phyloP scores from a whole-genome alignment of 208 protist genomes.

The Trypanosoma brucei region DNA sequence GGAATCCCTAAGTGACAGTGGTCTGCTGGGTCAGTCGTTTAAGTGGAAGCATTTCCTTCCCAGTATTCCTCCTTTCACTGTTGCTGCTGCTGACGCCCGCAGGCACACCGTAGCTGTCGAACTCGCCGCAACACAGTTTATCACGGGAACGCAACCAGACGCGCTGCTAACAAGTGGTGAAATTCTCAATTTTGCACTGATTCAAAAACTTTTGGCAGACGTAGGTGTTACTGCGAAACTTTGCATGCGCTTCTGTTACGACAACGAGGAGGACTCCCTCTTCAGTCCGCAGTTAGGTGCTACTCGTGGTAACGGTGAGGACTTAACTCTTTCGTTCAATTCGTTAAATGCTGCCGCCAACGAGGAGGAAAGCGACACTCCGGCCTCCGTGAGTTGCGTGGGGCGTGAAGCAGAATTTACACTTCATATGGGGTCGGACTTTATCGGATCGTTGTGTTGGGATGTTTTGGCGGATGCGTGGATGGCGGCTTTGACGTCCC shows the following conservation, averaged over 20 bases:
- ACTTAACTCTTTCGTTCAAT: too few species aligned
- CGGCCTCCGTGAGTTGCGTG: slow-evolving; percentile 5
- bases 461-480: slow-evolving; percentile 28
- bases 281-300: neutral
- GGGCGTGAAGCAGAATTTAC: slow-evolving; percentile 25
- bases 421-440: slow-evolving; percentile 8
- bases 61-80: neutral
- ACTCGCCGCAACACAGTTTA: neutral
- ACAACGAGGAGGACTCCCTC: slow-evolving; percentile 24
- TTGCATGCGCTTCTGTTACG: slow-evolving; percentile 18
- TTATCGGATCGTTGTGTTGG: slow-evolving; percentile 24
- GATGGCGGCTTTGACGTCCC: slow-evolving; percentile 2
- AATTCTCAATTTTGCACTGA: slow-evolving; percentile 12
- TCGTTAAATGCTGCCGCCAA: neutral
- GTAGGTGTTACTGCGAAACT: slow-evolving; percentile 18
- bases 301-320: too few species aligned
- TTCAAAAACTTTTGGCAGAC: slow-evolving; percentile 19
- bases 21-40: neutral
- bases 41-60: slow-evolving; percentile 23
- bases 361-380: neutral
- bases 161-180: slow-evolving; percentile 14
- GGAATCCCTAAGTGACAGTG: neutral
- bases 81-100: neutral
- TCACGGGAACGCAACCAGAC: neutral
- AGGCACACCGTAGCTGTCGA: neutral